Evolutionary conservation across 352 stramenopile species (phyloP).

Genomic region (Globisporangium heterothallicum): DNA sequence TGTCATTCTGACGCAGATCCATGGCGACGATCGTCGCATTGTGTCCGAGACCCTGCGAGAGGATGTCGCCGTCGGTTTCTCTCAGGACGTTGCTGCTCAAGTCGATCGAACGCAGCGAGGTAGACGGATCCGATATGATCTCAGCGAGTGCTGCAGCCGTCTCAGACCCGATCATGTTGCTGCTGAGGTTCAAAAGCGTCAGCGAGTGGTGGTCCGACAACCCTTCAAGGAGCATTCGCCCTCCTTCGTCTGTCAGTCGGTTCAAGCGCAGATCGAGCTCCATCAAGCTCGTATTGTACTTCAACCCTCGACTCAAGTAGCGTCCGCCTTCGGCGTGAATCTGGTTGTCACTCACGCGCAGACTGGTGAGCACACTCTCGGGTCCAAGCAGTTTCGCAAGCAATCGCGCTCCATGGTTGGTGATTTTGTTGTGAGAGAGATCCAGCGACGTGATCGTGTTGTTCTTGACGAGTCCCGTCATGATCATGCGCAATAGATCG

Average conservation of each 20-base stretch:
- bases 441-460: conserved; percentile 90
- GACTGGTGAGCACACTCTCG: conserved; percentile 84
- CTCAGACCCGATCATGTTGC: conserved; percentile 75
- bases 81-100: conserved; percentile 77
- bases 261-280: conserved; percentile 91
- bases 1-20: conserved; percentile 80
- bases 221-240: conserved; percentile 84
- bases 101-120: conserved; percentile 64
- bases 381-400: conserved; percentile 87
- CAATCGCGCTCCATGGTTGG: conserved; percentile 88
- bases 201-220: conserved; percentile 62
- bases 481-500: conserved; percentile 91
- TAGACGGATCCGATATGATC: conserved; percentile 65
- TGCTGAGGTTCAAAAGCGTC: conserved; percentile 79
- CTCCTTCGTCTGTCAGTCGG: conserved; percentile 88
- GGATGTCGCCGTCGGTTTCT: conserved; percentile 47
- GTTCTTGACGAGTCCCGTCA: conserved; percentile 91
- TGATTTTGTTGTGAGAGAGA: conserved; percentile 94
- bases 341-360: conserved; percentile 91
- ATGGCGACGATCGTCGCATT: conserved; percentile 59
- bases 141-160: conserved; percentile 59
- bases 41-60: conserved; percentile 57
- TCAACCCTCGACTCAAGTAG: conserved; percentile 88
- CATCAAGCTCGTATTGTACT: conserved; percentile 85
- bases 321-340: conserved; percentile 89